Base-by-base conservation (phyloP, 805 yeast species). In the Yamadazyma kitorensis region DNA sequence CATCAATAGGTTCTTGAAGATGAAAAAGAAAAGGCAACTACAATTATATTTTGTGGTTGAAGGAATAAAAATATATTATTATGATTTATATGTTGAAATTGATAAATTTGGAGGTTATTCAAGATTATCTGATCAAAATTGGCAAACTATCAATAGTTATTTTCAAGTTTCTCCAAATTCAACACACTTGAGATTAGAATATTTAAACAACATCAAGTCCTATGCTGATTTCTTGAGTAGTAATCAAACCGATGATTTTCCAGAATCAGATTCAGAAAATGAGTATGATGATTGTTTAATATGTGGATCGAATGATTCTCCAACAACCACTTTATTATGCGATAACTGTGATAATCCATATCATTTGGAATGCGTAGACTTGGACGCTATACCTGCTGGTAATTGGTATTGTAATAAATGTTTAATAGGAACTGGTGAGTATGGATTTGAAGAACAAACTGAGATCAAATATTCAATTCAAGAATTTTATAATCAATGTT, bases 331-430 rank as follows among this genome's bases (percentile, higher is more conserved):
- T 3, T 54, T 82, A 15, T 50, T 76, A 5, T 89, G 96, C 55
- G 85, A 80, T 46, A 82, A 82, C 24, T 89, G 96, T 51, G 78
- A 82, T 39, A 71, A 70, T 33, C 72, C 76, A 1, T 86, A 64
- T 55, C 96, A 89, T 55, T 65, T 69, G 58, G 59, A 62, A 24
- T 87, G 95, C 51, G 60, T 87, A n/a, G 59, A 57, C 10, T 45
- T 82, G 16, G 51, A 57, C 1, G 48, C 49, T 2, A 60, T 80
- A 2, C 88, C 89, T 0, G 52, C 64, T 17, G 75, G 74, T 8
- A 72, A 68, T 12, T 89, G 96, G 95, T 81, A 72, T 51, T 89
- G 98, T 55, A 82, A 82, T 31, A 74, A 73, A 37, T 89, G 98
- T 57, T 63, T 89, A n/a, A 68, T 83, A 10, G 96, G 95, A 0